Evolutionary conservation across 2,329 filamentous ascomycete genomes (phyloP), one percentile per base, ranked within the genome.

Genomic region (Penicillium sp.): DNA sequence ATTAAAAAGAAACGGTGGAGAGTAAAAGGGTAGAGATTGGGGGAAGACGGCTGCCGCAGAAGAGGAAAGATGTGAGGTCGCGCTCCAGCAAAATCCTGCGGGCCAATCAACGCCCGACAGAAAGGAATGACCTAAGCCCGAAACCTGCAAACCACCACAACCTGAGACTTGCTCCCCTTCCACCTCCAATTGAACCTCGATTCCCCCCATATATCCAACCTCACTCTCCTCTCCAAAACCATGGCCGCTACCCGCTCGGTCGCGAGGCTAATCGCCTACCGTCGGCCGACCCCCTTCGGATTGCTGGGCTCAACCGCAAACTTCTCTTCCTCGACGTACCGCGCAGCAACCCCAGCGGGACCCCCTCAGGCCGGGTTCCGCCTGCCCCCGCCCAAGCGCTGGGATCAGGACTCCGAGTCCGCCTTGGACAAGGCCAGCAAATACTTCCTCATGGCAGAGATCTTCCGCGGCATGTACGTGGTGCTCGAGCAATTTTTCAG

Each of bases 401-500:
- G 92, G 91, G 87, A 96, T 66, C 85, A 96, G 77, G 83, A 87
- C 64, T 82, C 84, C 62, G 91, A 96, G 75, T 86, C 83, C 64
- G 85, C 89, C 36, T 79, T 96, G 67, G 91, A 97, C 79, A 89
- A 88, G 76, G 83, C 91, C 63, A 92, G 90, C 68, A 94, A 93
- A 75, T 97, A 92, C 83, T 99, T 99, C 80, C 84, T 99, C 74
- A 81, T 97, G 83, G 88, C 90, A 53, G 94, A 99, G 83, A 94
- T 97, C 89, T 84, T 91, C 76, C 87, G 94, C 73, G 94, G 94
- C 78, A 97, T 99, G 94, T 99, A 97, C 74, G 88, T 99, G 67
- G 86, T 94, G 78, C 75, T 99, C 74, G 94, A 99, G 85, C 93
- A 99, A 82, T 99, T 89, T 85, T 97, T 99, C 83, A 84, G 94